Conservation (phyloP, 306 rosid species). For the Quillaja saponaria region DNA sequence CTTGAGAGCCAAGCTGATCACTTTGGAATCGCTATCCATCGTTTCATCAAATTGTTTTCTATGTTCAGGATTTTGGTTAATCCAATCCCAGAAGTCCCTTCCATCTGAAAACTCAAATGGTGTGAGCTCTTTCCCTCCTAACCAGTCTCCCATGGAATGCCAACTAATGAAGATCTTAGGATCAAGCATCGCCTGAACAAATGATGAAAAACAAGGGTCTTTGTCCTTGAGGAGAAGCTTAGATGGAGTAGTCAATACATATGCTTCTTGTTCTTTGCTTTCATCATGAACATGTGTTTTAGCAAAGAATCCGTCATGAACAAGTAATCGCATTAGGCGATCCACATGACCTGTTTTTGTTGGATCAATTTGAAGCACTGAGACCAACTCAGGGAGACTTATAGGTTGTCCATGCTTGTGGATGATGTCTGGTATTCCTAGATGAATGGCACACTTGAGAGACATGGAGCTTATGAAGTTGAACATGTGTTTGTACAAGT, state of each 20-base stretch:
- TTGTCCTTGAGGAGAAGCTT: constrained; percentile 26
- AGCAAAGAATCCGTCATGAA: constrained; percentile 37
- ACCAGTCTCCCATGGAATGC: constrained; percentile 27
- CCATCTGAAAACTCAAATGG: constrained; percentile 26
- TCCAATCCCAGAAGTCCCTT: constrained; percentile 25
- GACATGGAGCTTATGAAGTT: constrained; percentile 33
- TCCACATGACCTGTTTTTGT: constrained; percentile 1
- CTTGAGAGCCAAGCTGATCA: constrained; percentile 30
- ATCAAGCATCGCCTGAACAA: constrained; percentile 3
- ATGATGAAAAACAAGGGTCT: not conserved
- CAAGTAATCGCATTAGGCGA: constrained; percentile 37
- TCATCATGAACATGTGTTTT: not conserved
- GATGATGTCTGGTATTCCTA: constrained; percentile 30
- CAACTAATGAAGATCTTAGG: not conserved
- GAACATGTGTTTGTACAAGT: constrained; percentile 23
- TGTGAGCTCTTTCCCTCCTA: not conserved
- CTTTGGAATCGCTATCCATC: constrained; percentile 32
- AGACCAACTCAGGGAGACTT: constrained; percentile 30
- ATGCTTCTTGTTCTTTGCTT: constrained; percentile 30
- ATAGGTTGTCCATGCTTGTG: constrained; percentile 27
- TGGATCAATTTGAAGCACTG: constrained; percentile 28
- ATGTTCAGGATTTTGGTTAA: not conserved
- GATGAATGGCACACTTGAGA: constrained; percentile 24
- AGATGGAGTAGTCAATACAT: constrained; percentile 30
- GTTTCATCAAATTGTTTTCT: constrained; percentile 13